Percentiles rank a stretch among this genome's conserved stretches.
phyloP scores from a whole-genome alignment of 257 asterid genomes.

The Scutellaria baicalensis region DNA sequence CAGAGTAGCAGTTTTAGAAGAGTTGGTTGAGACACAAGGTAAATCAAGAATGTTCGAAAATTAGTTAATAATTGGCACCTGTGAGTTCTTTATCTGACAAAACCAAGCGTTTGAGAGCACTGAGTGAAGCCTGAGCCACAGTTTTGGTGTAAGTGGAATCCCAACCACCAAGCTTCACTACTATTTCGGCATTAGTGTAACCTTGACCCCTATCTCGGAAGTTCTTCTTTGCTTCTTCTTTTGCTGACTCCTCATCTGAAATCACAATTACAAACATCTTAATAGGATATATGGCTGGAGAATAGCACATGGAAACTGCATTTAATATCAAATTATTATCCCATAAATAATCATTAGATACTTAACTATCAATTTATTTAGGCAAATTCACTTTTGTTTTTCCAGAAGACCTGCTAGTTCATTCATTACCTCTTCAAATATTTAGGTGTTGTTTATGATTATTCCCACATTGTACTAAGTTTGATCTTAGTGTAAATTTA shows the following conservation, averaged over 20 bases:
- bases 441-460: neutral
- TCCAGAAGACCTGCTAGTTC: neutral
- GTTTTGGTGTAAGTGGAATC: slow-evolving; percentile 56
- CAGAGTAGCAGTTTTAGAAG: too few relatives aligned
- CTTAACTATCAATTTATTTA: neutral
- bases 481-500: neutral
- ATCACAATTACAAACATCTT: neutral
- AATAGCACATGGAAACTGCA: too few relatives aligned
- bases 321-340: too few relatives aligned
- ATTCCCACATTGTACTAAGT: neutral
- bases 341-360: neutral
- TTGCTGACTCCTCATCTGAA: slow-evolving; percentile 76
- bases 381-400: neutral
- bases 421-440: neutral
- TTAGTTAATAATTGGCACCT: slow-evolving; percentile 32
- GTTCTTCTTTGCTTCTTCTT: slow-evolving; percentile 59
- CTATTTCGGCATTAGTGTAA: slow-evolving; percentile 72
- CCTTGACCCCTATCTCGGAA: slow-evolving; percentile 44
- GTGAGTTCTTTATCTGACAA: slow-evolving; percentile 71
- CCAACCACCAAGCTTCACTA: slow-evolving; percentile 80
- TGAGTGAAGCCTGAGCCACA: slow-evolving; percentile 73
- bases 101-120: slow-evolving; percentile 74
- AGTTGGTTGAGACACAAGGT: too few relatives aligned
- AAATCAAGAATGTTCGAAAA: neutral
- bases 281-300: neutral